Evolutionary conservation across 345 rosid species (phyloP).

Genomic region (Cardamine chenopodiifolia): DNA sequence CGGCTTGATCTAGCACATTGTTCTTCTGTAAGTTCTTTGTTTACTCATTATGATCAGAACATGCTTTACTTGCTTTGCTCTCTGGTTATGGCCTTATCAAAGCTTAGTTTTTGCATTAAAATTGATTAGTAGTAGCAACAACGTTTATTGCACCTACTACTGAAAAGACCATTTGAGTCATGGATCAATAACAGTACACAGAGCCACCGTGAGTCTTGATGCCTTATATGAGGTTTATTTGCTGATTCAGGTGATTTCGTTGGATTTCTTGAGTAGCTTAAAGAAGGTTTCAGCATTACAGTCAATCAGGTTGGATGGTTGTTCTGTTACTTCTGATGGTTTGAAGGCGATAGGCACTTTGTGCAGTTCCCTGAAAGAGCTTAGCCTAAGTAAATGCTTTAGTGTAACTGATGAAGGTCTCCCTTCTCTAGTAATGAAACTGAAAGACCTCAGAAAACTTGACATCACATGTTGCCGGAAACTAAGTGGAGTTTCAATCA

Average conservation of each 20-base stretch:
- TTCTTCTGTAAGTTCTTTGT: slow-evolving; percentile 45
- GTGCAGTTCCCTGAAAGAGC: slow-evolving; percentile 42
- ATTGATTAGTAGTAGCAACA: background rate
- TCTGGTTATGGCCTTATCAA: slow-evolving; percentile 29
- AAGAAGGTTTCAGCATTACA: slow-evolving; percentile 43
- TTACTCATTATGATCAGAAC: slow-evolving; percentile 15
- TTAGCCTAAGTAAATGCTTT: slow-evolving; percentile 52
- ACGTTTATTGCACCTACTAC: background rate
- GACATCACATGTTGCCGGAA: slow-evolving; percentile 57
- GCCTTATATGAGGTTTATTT: slow-evolving; percentile 29
- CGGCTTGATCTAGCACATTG: slow-evolving; percentile 45
- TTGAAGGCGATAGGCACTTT: slow-evolving; percentile 46
- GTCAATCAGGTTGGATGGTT: slow-evolving; percentile 49
- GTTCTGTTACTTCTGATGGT: slow-evolving; percentile 48
- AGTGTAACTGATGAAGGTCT: slow-evolving; percentile 52
- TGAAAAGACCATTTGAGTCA: background rate
- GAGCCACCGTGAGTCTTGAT: background rate
- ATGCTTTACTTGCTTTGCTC: slow-evolving; percentile 11
- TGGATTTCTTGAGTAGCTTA: slow-evolving; percentile 44
- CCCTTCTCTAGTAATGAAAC: slow-evolving; percentile 42
- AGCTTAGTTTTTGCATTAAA: background rate
- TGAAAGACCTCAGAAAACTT: slow-evolving; percentile 47
- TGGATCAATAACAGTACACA: background rate
- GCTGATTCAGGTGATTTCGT: slow-evolving; percentile 40
- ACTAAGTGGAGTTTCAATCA: slow-evolving; percentile 46